Evolutionary conservation across 2,329 filamentous ascomycete species (phyloP).

Genomic region (Pyrenophora teres): DNA sequence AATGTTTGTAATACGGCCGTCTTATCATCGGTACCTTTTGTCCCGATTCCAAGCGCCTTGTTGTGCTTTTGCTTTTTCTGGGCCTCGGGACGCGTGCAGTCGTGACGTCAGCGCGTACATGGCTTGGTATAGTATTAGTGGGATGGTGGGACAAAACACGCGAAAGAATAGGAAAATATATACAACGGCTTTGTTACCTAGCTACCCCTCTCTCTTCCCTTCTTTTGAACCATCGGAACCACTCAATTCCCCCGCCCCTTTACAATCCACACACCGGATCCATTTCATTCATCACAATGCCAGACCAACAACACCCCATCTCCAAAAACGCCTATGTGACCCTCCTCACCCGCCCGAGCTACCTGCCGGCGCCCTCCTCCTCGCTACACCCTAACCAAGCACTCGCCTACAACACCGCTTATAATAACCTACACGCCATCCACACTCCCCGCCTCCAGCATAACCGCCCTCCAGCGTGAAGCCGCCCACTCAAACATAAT

Average conservation of each 20-base stretch:
- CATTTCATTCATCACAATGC: slow-evolving; percentile 9
- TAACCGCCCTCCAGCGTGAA: slow-evolving; percentile 52
- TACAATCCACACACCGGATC: not conserved
- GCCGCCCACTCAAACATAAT: slow-evolving; percentile 49
- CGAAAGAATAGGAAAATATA: not conserved
- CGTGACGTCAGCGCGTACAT: slow-evolving; percentile 27
- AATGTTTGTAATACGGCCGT: slow-evolving; percentile 1
- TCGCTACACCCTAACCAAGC: slow-evolving; percentile 56
- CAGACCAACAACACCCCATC: slow-evolving; percentile 1
- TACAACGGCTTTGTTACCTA: too few relatives aligned
- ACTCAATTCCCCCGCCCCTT: not conserved
- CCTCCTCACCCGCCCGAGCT: slow-evolving; percentile 57
- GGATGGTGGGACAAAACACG: not conserved
- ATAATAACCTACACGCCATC: slow-evolving; percentile 56
- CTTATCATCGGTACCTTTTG: not conserved
- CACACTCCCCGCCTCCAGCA: slow-evolving; percentile 47
- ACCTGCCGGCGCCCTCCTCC: slow-evolving; percentile 57
- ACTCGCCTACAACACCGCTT: slow-evolving; percentile 54
- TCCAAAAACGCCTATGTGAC: slow-evolving; percentile 53
- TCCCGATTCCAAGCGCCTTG: not conserved
- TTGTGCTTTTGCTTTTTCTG: slow-evolving; percentile 3
- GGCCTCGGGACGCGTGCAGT: slow-evolving; percentile 15
- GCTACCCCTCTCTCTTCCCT: too few relatives aligned
- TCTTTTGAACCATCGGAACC: too few relatives aligned
- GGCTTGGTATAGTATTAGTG: not conserved